Base-by-base conservation (phyloP, 202 grass and related monocot genomes). In the Schoenoplectus triqueter region DNA sequence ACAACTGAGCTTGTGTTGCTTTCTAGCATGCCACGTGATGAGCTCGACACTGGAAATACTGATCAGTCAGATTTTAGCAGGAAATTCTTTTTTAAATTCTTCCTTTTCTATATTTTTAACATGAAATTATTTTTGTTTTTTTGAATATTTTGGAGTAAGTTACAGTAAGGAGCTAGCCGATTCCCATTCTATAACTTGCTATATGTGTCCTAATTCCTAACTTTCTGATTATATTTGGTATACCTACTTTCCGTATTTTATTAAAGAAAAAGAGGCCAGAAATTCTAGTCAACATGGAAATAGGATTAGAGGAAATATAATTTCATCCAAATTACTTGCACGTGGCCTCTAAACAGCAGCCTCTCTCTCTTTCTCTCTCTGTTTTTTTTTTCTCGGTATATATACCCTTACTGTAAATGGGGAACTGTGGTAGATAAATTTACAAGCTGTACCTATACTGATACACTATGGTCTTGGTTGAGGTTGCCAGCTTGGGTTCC, bases 11-110 rank as follows among this genome's bases (percentile, higher is more conserved):
- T 94, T 83, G 95, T 95, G 46, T 73, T 98, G 5, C 85, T 98
- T 22, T 95, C 91, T 73, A 98, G 95, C 87, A 95, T 95, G 90
- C 95, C 95, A 47, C 92, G 95, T 41, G 95, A 98, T 86, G 95
- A 98, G 66, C 88, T 98, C 31, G 95, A 98, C 57, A 86, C 84
- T 47, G 73, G 66, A 10, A 89, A 83, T 86, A 89, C 73, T 69
- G 92, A 92, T 75, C 44, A 82, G 89, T 88, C 85, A 9, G 91
- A 98, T 40, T 84, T 98, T 86, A 88, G 91, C 74, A 90, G 93
- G 87, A 78, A 83, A 66, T 65, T 69, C 6, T 21, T 11, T 14
- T 65, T 10, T 63, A 79, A 77, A 57, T 39, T 42, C 39, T 40
- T 78, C 54, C 7, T 82, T 80, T 69, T 83, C 49, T 67, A 39